Evolutionary conservation across 257 asterid genomes (phyloP).

Genomic region (Gentiana macrophylla): DNA sequence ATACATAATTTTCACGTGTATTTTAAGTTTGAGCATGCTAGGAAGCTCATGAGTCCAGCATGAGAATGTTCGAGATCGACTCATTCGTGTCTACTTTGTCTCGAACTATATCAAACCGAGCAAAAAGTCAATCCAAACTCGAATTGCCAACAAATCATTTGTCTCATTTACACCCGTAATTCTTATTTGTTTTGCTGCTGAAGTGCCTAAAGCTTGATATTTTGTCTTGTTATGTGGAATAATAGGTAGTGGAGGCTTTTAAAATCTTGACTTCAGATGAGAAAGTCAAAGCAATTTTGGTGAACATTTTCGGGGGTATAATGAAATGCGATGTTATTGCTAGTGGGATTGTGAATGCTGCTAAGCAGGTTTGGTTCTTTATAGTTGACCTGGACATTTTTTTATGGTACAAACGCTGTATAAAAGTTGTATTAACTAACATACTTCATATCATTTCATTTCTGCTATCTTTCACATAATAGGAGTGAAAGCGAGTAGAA

Average conservation of each 20-base stretch:
- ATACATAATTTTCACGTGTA: no score
- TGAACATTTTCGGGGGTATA: slow-evolving; percentile 97
- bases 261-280: slow-evolving; percentile 94
- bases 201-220: neutral
- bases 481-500: no score
- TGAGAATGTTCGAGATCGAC: no score
- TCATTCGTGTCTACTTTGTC: no score
- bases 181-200: slow-evolving; percentile 9
- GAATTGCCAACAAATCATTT: neutral
- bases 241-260: slow-evolving; percentile 97
- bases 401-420: no score
- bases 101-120: no score
- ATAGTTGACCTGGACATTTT: neutral
- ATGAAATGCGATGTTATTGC: slow-evolving; percentile 98
- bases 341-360: slow-evolving; percentile 97
- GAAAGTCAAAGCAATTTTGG: slow-evolving; percentile 92
- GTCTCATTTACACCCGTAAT: neutral
- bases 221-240: slow-evolving; percentile 1
- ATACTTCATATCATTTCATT: no score
- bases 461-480: no score
- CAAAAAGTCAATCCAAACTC: no score
- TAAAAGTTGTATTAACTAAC: no score
- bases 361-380: slow-evolving; percentile 50
- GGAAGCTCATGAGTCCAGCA: no score
- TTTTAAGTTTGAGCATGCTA: no score